phyloP scores from a whole-genome alignment of 352 stramenopile genomes.

The Phytopythium montanum region DNA sequence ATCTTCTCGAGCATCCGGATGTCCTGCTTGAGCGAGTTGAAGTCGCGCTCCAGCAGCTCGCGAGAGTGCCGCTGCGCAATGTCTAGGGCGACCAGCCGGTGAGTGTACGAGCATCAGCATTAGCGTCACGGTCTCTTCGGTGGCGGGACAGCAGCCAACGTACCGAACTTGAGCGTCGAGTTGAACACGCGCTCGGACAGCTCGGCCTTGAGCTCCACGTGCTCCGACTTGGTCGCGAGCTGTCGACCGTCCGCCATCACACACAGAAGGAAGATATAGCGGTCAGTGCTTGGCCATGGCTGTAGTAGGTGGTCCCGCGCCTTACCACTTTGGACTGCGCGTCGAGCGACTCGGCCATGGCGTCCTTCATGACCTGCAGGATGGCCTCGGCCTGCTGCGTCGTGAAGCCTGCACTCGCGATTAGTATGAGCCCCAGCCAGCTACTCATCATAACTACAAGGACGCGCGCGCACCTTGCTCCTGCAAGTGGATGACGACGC shows the following conservation, averaged over 20 bases:
- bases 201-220: constrained; percentile 82
- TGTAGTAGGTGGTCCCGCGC: not conserved
- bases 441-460: not conserved
- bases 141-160: not conserved
- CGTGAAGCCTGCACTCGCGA: constrained; percentile 48
- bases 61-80: constrained; percentile 87
- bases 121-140: not conserved
- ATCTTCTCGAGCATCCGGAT: constrained; percentile 90
- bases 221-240: constrained; percentile 84
- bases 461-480: constrained; percentile 44
- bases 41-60: constrained; percentile 85
- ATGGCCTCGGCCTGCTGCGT: constrained; percentile 71
- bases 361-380: constrained; percentile 75
- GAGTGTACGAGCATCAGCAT: not conserved
- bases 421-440: not conserved
- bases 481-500: constrained; percentile 74
- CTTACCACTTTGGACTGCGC: constrained; percentile 45
- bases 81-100: constrained; percentile 26
- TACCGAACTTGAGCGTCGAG: constrained; percentile 88
- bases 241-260: constrained; percentile 11
- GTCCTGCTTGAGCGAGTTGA: constrained; percentile 89
- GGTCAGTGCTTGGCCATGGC: not conserved
- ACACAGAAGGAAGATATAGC: not conserved
- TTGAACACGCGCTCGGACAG: constrained; percentile 87
- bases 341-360: constrained; percentile 76